Evolutionary conservation across 2,329 filamentous ascomycete species (phyloP).

Genomic region (Calonectria pseudoturangicola): DNA sequence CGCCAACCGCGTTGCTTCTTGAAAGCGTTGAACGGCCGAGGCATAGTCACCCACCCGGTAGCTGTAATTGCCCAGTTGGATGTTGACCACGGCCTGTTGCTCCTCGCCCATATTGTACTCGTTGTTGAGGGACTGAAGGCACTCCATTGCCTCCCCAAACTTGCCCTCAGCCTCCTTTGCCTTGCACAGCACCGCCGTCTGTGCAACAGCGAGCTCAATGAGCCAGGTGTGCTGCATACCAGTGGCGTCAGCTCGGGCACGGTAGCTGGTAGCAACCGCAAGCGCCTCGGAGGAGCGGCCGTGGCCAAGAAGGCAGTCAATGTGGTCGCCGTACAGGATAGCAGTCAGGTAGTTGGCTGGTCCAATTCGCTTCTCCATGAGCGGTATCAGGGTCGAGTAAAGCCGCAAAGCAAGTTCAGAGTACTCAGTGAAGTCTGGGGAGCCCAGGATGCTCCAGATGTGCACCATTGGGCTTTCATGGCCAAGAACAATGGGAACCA

Average conservation of each 20-base stretch:
- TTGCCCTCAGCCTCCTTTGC: slow-evolving; percentile 56
- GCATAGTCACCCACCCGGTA: slow-evolving; percentile 54
- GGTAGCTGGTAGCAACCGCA: slow-evolving; percentile 55
- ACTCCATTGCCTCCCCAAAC: slow-evolving; percentile 56
- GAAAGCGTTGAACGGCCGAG: slow-evolving; percentile 56
- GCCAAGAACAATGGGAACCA: slow-evolving; percentile 57
- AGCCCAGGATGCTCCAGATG: slow-evolving; percentile 58
- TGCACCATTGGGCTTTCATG: slow-evolving; percentile 55
- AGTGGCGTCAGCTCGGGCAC: slow-evolving; percentile 55
- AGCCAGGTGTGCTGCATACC: slow-evolving; percentile 57
- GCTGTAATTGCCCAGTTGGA: slow-evolving; percentile 59
- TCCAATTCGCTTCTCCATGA: slow-evolving; percentile 57
- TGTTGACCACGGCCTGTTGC: slow-evolving; percentile 56
- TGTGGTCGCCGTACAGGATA: slow-evolving; percentile 59
- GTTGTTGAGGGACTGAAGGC: slow-evolving; percentile 56
- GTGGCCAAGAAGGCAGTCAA: slow-evolving; percentile 58
- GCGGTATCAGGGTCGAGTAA: slow-evolving; percentile 56
- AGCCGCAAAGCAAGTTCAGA: slow-evolving; percentile 57
- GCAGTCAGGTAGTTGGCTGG: slow-evolving; percentile 58
- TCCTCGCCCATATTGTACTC: slow-evolving; percentile 56
- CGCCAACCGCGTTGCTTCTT: slow-evolving; percentile 56
- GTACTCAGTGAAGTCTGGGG: slow-evolving; percentile 57
- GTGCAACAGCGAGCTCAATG: slow-evolving; percentile 56
- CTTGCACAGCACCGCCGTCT: slow-evolving; percentile 56
- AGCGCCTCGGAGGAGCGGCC: slow-evolving; percentile 54